Evolutionary conservation across 441 rosid species (phyloP), one percentile per base, ranked within the genome.

Genomic region (Corymbia citriodora): DNA sequence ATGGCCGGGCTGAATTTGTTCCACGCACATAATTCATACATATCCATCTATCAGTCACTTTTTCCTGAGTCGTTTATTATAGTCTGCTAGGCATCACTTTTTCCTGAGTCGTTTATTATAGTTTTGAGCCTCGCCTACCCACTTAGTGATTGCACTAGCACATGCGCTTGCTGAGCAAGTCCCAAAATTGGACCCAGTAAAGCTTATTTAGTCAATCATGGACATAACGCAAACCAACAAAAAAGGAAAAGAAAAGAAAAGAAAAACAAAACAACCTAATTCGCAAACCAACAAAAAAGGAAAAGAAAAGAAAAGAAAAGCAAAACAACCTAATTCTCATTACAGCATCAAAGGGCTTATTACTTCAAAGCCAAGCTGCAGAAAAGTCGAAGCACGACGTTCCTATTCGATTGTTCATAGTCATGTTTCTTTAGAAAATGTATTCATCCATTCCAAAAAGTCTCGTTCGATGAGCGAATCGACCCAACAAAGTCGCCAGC

Each of bases 391-490:
- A 68, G 7, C 15, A 9, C 31, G 79, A 68, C 7, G 7, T 31
- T 21, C 0, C 79, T 68, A 21, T n/a, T 68, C 15, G 79, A 68
- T 0, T 68, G 4, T 16, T 9, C 23, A 4, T 16, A 31, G 12
- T 68, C 6, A 16, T 31, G 23, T 68, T 31, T 68, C 0, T 68
- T 16, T 68, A 68, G 40, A 21, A 68, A 40, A 40, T 40, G 45
- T 40, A 10, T 68, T 2, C 5, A 4, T 68, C 16, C 21, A 16
- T 68, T 68, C 79, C 23, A 33, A 68, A 31, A 68, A 8, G 50
- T 7, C 49, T 40, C 12, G 85, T 0, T 74, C 50, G 7, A 12
- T 14, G 52, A 1, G 10, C 15, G n/a, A 79, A 74, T 0, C 16
- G 52, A 45, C 18, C 15, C 17, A 79, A 45, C 52, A 45, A 79